Percentiles rank a stretch among this genome's conserved stretches.
Evolutionary conservation across 257 asterid species (phyloP).

Genomic region (Linaria vulgaris): DNA sequence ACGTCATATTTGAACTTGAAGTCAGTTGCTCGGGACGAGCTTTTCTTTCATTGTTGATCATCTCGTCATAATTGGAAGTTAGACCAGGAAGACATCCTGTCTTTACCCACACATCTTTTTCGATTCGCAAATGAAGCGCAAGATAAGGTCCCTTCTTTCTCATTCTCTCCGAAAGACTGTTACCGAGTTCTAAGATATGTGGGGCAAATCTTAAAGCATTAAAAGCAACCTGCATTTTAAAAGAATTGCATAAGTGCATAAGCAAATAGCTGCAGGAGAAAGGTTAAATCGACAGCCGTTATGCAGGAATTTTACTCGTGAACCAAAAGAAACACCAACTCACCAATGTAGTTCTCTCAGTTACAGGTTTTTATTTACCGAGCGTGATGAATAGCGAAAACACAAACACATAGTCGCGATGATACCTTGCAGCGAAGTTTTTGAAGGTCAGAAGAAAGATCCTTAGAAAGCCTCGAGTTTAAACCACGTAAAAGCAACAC

Average conservation of each 20-base stretch:
- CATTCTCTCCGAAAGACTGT: slow-evolving; percentile 71
- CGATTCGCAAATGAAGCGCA: slow-evolving; percentile 93
- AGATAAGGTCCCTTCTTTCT: slow-evolving; percentile 83
- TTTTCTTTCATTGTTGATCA: slow-evolving; percentile 72
- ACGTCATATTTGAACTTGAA: slow-evolving; percentile 83
- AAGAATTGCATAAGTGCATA: too few relatives aligned
- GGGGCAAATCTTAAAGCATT: slow-evolving; percentile 80
- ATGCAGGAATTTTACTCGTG: too few relatives aligned
- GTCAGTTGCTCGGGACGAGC: slow-evolving; percentile 63
- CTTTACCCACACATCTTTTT: slow-evolving; percentile 94
- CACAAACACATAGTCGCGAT: too few relatives aligned
- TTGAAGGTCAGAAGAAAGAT: slow-evolving; percentile 95
- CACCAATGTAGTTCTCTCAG: too few relatives aligned
- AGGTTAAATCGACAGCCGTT: too few relatives aligned
- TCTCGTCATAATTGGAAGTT: slow-evolving; percentile 50
- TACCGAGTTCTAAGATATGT: slow-evolving; percentile 57
- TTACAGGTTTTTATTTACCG: too few relatives aligned
- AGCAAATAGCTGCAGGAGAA: too few relatives aligned
- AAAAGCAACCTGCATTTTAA: slow-evolving; percentile 71
- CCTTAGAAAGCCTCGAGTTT: slow-evolving; percentile 93
- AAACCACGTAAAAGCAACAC: slow-evolving; percentile 78
- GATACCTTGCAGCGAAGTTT: slow-evolving; percentile 99
- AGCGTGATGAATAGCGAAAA: neutral
- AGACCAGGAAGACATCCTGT: slow-evolving; percentile 96
- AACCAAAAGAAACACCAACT: too few relatives aligned